Evolutionary conservation across 129 eudicot species (phyloP).

Genomic region (Dittrichia graveolens): DNA sequence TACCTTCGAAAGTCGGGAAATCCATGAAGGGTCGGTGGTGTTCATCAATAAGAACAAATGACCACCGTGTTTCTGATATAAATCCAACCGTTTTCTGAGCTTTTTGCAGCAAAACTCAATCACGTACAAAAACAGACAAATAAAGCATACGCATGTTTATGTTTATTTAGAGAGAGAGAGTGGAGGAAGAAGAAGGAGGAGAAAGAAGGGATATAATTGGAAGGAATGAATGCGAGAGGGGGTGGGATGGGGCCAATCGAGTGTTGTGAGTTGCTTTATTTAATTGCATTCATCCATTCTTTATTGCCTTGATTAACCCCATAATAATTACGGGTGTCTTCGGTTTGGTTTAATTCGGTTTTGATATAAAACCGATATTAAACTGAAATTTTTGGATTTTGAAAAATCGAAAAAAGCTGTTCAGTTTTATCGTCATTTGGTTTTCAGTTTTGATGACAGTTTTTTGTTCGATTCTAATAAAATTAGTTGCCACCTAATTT

Average conservation of each 20-base stretch:
- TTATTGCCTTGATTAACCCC: not conserved
- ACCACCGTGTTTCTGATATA: slow-evolving; percentile 18
- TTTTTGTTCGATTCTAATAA: too few species aligned
- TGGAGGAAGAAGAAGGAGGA: slow-evolving; percentile 31
- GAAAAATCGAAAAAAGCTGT: too few species aligned
- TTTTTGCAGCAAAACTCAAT: slow-evolving; percentile 38
- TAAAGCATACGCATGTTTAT: slow-evolving; percentile 1
- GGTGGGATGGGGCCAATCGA: slow-evolving; percentile 11
- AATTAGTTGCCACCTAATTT: too few species aligned
- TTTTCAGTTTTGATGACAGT: too few species aligned
- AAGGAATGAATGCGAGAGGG: slow-evolving; percentile 43
- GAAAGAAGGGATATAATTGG: slow-evolving; percentile 27
- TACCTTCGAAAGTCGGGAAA: slow-evolving; percentile 53
- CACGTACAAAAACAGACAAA: slow-evolving; percentile 41
- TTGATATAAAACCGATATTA: too few species aligned
- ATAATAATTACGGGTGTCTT: too few species aligned
- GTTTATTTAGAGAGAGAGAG: slow-evolving; percentile 29
- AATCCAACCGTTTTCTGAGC: slow-evolving; percentile 34
- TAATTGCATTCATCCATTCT: not conserved
- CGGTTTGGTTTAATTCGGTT: too few species aligned
- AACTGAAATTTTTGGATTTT: too few species aligned
- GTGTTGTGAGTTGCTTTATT: not conserved
- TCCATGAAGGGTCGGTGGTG: slow-evolving; percentile 38
- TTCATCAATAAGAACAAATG: slow-evolving; percentile 27
- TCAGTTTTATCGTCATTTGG: too few species aligned